Percentiles rank a stretch among this genome's conserved stretches.
phyloP scores from a whole-genome alignment of 129 eudicot species.

The Lactuca sativa region DNA sequence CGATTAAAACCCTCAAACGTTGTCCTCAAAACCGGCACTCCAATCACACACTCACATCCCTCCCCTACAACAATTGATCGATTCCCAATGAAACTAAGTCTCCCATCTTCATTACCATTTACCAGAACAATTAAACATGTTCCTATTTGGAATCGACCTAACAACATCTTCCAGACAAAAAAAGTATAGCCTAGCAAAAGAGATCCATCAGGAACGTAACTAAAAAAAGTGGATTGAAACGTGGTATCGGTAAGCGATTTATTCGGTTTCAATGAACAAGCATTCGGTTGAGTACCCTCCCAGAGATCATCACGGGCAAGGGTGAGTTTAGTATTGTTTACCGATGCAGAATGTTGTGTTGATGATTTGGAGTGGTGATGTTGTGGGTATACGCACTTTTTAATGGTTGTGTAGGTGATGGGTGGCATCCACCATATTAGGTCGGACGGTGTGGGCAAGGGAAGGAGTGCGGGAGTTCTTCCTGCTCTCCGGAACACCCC shows the following conservation, averaged over 20 bases:
- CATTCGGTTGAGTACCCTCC: neutral
- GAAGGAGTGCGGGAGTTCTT: too few species aligned
- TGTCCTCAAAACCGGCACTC: conserved; percentile 15
- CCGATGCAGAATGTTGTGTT: conserved; percentile 28
- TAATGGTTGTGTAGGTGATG: too few species aligned
- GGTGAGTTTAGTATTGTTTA: neutral
- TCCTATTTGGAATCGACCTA: neutral
- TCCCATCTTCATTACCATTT: too few species aligned
- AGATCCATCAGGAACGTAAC: neutral
- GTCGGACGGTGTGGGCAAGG: too few species aligned
- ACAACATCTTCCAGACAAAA: neutral
- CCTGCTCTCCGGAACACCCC: too few species aligned
- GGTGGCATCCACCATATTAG: too few species aligned
- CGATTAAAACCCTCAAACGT: conserved; percentile 16
- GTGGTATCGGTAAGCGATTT: neutral
- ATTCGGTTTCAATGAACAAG: conserved; percentile 2
- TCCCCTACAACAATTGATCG: neutral
- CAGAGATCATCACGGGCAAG: conserved; percentile 15
- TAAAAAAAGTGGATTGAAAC: neutral
- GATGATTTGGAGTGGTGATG: conserved; percentile 3
- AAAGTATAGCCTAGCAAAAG: neutral
- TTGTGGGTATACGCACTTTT: neutral
- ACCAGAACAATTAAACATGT: conserved; percentile 1
- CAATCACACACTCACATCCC: neutral
- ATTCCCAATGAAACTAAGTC: neutral